phyloP scores from a whole-genome alignment of 345 rosid genomes.

The Rhodamnia rubescens region DNA sequence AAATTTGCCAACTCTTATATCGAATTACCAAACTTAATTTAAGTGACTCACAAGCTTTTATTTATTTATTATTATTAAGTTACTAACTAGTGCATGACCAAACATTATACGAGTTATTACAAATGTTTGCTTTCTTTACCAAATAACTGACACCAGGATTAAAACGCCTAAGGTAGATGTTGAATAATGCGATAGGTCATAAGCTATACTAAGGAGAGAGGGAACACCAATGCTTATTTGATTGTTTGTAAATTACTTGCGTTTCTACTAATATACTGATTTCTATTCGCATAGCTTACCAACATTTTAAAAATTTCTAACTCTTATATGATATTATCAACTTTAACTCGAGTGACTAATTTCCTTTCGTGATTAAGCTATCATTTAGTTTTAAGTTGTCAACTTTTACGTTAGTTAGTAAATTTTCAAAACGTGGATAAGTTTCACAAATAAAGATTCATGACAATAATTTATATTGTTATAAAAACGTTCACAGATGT shows the following conservation, averaged over 20 bases:
- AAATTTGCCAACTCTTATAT: background rate
- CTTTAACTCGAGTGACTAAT: background rate
- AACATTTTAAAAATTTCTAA: background rate
- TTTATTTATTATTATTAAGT: too few relatives aligned
- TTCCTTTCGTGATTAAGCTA: background rate
- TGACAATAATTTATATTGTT: background rate
- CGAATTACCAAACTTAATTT: background rate
- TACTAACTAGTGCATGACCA: background rate
- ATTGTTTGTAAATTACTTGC: background rate
- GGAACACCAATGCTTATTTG: background rate
- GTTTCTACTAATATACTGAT: background rate
- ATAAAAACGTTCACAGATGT: background rate
- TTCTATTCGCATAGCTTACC: background rate
- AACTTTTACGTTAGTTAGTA: background rate
- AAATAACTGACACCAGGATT: background rate
- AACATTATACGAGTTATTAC: background rate
- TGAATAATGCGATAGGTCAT: background rate
- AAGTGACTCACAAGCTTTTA: background rate
- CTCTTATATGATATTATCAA: background rate
- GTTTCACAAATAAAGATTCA: background rate
- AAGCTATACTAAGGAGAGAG: background rate
- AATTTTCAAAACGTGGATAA: background rate
- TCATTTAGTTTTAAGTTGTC: background rate
- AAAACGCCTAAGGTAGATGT: background rate
- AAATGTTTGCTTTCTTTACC: background rate